Conservation (phyloP, 2,329 filamentous ascomycete genomes). For the Cercospora beticola region DNA sequence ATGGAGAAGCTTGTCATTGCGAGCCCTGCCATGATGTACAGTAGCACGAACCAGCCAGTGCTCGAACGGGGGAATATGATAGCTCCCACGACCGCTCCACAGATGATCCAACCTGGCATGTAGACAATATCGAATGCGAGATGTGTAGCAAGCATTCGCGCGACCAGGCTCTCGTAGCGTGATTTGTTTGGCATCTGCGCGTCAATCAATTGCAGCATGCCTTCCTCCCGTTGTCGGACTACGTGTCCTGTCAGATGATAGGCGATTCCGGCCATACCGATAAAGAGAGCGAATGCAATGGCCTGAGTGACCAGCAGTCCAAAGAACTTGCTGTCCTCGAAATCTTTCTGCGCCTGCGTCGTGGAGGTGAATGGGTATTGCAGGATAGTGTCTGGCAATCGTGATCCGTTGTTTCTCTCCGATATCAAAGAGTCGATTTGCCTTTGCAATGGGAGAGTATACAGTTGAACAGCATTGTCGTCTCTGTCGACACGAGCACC, state of each 20-base stretch:
- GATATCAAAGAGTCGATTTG: constrained; percentile 73
- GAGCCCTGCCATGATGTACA: constrained; percentile 70
- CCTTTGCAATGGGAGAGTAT: constrained; percentile 74
- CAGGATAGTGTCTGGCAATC: constrained; percentile 35
- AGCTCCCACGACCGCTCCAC: constrained; percentile 64
- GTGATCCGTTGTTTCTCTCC: constrained; percentile 45
- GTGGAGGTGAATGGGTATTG: constrained; percentile 75
- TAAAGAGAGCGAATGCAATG: constrained; percentile 72
- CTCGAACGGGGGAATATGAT: constrained; percentile 50
- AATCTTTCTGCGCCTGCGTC: constrained; percentile 64
- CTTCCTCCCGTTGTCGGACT: constrained; percentile 79
- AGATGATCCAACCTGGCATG: constrained; percentile 75
- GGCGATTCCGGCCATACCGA: constrained; percentile 72
- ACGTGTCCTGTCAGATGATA: constrained; percentile 85
- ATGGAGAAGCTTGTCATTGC: constrained; percentile 74
- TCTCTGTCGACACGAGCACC: constrained; percentile 68
- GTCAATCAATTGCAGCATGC: constrained; percentile 83
- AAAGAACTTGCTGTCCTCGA: constrained; percentile 70
- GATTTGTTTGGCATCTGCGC: constrained; percentile 78
- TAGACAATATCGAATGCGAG: constrained; percentile 77
- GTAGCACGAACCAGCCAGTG: constrained; percentile 49
- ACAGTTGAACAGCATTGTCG: constrained; percentile 72
- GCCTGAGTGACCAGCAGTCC: constrained; percentile 71
- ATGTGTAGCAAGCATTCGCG: constrained; percentile 73
- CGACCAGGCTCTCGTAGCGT: constrained; percentile 71